These are phyloP conservation scores for Paraphoma sp. DNA, from an alignment of 2,329 filamentous ascomycete genomes.

Conservation along the genomic window DNA sequence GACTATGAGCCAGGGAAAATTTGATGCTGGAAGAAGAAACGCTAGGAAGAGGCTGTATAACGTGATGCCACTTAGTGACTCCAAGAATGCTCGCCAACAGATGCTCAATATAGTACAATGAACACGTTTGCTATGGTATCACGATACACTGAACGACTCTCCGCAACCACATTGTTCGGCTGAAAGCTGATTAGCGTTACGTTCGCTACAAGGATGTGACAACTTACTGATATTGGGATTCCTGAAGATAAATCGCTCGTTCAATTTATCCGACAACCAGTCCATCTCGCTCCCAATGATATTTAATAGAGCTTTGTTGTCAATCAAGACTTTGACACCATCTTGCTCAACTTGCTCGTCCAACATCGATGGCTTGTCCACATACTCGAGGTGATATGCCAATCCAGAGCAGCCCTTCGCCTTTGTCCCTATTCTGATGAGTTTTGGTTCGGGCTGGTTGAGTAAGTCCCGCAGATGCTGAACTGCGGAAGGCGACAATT, in stretches of 20 bases:
- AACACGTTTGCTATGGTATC: constrained; percentile 27
- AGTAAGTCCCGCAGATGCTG: constrained; percentile 78
- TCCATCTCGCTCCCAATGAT: constrained; percentile 99
- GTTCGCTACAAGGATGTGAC: neutral
- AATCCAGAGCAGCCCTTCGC: constrained; percentile 94
- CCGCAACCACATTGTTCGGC: constrained; percentile 96
- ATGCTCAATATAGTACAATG: constrained; percentile 35
- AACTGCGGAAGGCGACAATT: constrained; percentile 79
- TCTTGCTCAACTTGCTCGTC: constrained; percentile 96
- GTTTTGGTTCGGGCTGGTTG: constrained; percentile 84
- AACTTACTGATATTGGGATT: constrained; percentile 98
- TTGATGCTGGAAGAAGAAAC: constrained; percentile 26
- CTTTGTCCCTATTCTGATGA: constrained; percentile 92
- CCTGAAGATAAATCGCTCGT: constrained; percentile 88
- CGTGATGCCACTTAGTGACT: constrained; percentile 27
- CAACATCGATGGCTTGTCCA: constrained; percentile 85
- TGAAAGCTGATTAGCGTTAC: constrained; percentile 51
- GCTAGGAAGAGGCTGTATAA: constrained; percentile 3
- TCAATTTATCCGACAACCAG: constrained; percentile 95
- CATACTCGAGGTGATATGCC: constrained; percentile 92
- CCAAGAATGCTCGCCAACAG: constrained; percentile 32
- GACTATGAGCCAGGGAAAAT: constrained; percentile 66
- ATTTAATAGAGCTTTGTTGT: constrained; percentile 96
- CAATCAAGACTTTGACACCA: constrained; percentile 92
- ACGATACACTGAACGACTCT: constrained; percentile 79